Evolutionary conservation across 345 rosid genomes (phyloP).

Genomic region (Lumnitzera littorea): DNA sequence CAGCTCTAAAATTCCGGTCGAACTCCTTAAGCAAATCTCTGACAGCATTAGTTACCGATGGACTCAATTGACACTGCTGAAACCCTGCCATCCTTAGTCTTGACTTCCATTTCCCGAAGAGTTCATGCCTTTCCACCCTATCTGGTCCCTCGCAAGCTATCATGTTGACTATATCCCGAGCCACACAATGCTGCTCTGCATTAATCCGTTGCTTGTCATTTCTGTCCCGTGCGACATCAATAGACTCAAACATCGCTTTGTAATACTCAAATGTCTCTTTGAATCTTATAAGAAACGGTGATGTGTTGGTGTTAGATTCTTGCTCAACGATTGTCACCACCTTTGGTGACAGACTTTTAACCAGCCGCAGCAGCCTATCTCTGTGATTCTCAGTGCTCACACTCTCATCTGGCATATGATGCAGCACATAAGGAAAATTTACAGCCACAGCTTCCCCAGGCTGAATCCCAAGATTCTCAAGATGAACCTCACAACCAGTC

Average conservation of each 20-base stretch:
- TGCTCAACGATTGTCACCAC: conserved; percentile 20
- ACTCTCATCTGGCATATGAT: conserved; percentile 99
- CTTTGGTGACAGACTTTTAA: conserved; percentile 62
- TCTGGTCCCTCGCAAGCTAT: conserved; percentile 37
- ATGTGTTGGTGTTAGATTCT: conserved; percentile 18
- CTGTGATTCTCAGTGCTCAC: conserved; percentile 72
- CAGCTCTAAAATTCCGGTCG: conserved; percentile 20
- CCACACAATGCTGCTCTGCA: conserved; percentile 49
- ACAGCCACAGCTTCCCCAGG: conserved; percentile 81
- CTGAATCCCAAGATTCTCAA: conserved; percentile 46
- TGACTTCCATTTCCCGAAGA: conserved; percentile 33
- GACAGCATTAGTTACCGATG: conserved; percentile 4
- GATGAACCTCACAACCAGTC: conserved; percentile 57
- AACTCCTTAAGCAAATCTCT: conserved; percentile 19
- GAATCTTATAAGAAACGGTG: conserved; percentile 11
- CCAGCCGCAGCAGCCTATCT: conserved; percentile 66
- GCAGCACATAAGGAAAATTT: conserved; percentile 79
- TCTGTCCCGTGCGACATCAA: conserved; percentile 8
- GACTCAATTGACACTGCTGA: conserved; percentile 9
- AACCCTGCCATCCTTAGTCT: conserved; percentile 18
- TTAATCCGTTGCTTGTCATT: conserved; percentile 32
- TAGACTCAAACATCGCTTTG: conserved; percentile 16
- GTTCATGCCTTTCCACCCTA: conserved; percentile 45
- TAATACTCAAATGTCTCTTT: conserved; percentile 15
- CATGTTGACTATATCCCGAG: conserved; percentile 49